Percentiles rank a stretch among this genome's conserved stretches.
Evolutionary conservation across 116 monocot genomes (phyloP).

Genomic region (Zostera marina): DNA sequence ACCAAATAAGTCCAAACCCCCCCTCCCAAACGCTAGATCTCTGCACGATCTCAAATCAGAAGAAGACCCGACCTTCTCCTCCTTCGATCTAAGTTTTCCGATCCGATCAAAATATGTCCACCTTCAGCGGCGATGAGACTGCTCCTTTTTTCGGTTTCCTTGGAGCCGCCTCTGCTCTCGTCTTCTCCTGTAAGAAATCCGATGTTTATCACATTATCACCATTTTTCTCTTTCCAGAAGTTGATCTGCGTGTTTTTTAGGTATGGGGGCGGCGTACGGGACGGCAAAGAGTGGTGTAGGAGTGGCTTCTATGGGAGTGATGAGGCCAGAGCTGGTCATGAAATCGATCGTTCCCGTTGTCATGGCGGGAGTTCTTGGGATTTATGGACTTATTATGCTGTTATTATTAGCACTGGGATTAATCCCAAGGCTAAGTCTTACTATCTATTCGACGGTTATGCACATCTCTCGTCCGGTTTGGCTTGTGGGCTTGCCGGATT

Average conservation of each 20-base stretch:
- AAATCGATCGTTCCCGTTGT: slow-evolving; percentile 75
- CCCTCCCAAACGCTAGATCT: no score
- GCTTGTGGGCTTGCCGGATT: slow-evolving; percentile 62
- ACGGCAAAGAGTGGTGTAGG: slow-evolving; percentile 77
- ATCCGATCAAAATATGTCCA: slow-evolving; percentile 4
- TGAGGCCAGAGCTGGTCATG: slow-evolving; percentile 75
- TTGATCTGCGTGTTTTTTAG: slow-evolving; percentile 8
- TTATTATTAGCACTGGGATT: slow-evolving; percentile 76
- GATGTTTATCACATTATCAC: background rate
- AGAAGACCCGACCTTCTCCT: background rate
- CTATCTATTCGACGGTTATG: slow-evolving; percentile 61
- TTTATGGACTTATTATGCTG: slow-evolving; percentile 64
- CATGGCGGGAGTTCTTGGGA: slow-evolving; percentile 77
- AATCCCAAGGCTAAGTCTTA: slow-evolving; percentile 77
- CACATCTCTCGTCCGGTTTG: slow-evolving; percentile 62
- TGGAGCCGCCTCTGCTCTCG: slow-evolving; percentile 17
- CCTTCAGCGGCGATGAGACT: slow-evolving; percentile 22
- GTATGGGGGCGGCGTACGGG: slow-evolving; percentile 74
- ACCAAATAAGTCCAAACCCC: no score
- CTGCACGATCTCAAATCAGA: no score
- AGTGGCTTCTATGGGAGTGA: slow-evolving; percentile 75
- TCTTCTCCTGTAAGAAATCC: slow-evolving; percentile 15
- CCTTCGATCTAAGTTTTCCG: background rate
- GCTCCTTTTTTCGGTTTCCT: slow-evolving; percentile 22
- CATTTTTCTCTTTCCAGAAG: background rate